Conservation (phyloP, 306 rosid genomes). For the Inga oerstediana region DNA sequence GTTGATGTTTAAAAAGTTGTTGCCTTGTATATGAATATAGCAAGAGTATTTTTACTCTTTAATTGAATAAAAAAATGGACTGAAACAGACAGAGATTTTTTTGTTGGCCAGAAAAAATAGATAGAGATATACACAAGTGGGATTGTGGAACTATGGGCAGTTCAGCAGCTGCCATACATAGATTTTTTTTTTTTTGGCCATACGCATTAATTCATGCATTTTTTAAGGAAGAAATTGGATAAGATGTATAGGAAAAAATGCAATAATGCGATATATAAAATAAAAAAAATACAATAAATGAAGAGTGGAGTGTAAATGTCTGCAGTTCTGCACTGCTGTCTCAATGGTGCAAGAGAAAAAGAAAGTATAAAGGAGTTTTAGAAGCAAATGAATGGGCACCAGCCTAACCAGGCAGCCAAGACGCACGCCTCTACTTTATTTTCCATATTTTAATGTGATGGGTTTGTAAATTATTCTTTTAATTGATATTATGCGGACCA, state of each 20-base stretch:
- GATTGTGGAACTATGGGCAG: background rate
- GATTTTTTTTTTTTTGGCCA: background rate
- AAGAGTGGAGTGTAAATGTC: background rate
- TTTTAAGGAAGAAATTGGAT: background rate
- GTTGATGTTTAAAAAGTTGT: background rate
- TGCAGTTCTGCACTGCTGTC: background rate
- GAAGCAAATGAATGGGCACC: constrained; percentile 6
- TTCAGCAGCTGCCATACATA: background rate
- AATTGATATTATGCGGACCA: too few species aligned
- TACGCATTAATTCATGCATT: background rate
- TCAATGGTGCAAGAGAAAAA: background rate
- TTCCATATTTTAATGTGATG: background rate
- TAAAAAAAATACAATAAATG: background rate
- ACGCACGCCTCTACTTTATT: background rate
- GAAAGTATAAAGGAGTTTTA: background rate
- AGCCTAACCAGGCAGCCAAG: constrained; percentile 26
- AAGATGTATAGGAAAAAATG: background rate
- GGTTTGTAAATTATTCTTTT: too few species aligned
- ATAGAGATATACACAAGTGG: background rate
- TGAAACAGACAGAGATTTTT: background rate
- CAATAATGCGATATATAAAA: background rate
- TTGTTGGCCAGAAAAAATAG: background rate
- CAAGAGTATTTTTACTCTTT: background rate
- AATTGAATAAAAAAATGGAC: background rate
- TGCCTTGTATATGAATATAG: background rate